phyloP scores from a whole-genome alignment of 2,329 filamentous ascomycete species.

The Botrytis squamosa region DNA sequence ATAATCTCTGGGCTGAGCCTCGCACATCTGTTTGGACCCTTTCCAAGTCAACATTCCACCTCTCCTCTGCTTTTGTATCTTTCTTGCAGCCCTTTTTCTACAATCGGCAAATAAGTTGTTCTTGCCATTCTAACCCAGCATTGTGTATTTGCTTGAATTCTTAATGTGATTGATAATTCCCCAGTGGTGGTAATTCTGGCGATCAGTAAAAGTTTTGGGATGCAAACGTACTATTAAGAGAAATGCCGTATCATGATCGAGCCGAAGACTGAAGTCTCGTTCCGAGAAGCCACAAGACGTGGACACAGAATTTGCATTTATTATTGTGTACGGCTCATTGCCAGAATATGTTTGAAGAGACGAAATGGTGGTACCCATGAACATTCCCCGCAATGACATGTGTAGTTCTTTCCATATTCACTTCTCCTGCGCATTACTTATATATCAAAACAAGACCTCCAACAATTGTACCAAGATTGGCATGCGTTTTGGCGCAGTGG shows the following conservation, averaged over 20 bases:
- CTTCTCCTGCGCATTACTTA: neutral
- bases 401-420: neutral
- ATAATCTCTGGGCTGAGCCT: neutral
- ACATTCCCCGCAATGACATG: neutral
- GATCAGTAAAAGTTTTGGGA: fast-evolving
- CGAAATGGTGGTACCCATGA: neutral
- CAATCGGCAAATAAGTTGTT: fast-evolving
- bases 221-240: neutral
- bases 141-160: neutral
- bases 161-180: neutral
- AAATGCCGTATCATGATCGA: neutral
- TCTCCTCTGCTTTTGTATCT: neutral
- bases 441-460: neutral
- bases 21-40: fast-evolving
- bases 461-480: neutral
- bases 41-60: neutral
- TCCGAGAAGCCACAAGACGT: neutral
- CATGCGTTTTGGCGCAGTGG: neutral
- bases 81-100: neutral
- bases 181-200: neutral
- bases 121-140: neutral
- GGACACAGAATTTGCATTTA: neutral
- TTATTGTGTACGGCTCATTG: neutral
- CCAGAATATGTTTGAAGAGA: neutral
- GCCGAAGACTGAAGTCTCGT: neutral